Base-by-base conservation (phyloP, 441 rosid genomes). In the Erysimum pusillum region DNA sequence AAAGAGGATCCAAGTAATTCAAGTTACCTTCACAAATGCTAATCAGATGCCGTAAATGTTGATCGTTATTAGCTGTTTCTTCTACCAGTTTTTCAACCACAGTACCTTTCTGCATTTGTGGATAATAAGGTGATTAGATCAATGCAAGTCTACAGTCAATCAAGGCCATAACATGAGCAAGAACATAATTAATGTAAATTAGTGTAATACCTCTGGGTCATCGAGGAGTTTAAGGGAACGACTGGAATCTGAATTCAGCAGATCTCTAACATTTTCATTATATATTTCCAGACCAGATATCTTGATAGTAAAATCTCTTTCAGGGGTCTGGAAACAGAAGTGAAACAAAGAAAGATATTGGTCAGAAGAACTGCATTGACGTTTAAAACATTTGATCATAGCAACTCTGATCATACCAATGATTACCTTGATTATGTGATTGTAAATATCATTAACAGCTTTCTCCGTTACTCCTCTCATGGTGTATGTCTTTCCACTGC, bases 391-490 rank as follows among this genome's bases (percentile, higher is more conserved):
- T 20, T 20, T 25, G 39, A 38, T 60, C 31, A 28, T 35, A 34
- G 12, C 9, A 67, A 38, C n/a, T 61, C 15, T 63, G 49, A 63
- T 28, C 57, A 53, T 8, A 11, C 14, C 60, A 72, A 48, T 62
- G 28, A 90, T 85, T 84, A 92, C 99, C 67, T 89, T 87, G 54
- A 83, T 80, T 75, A 96, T 91, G 84, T 94, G 99, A 59, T 87
- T 82, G 71, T 96, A 96, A 63, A 96, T 96, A 83, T 96, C 98
- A 69, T 74, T 79, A 71, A 96, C 98, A 78, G 98, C 99, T 76
- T 96, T 96, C 85, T 96, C 98, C 3, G 98, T 94, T 83, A 94
- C 88, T 79, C 99, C 98, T 88, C 97, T 85, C 98, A 94, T 96
- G 0, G 98, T 96, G 52, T 80, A 94, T 62, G 98, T 94, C 85